phyloP scores from a whole-genome alignment of 768 basidiomycete species.

The Kwoniella pini region DNA sequence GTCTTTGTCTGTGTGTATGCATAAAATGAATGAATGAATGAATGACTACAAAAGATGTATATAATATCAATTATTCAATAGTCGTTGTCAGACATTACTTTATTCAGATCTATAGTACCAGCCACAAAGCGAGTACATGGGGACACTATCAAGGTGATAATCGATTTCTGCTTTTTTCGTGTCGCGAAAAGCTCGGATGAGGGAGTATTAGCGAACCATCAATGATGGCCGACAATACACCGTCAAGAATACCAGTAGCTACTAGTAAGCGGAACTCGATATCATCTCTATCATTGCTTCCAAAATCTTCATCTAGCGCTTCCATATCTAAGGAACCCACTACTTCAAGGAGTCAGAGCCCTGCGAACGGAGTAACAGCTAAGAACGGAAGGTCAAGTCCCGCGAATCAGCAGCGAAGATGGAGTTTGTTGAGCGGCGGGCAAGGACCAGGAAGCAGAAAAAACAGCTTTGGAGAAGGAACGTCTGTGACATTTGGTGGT shows the following conservation, averaged over 20 bases:
- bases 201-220: not conserved
- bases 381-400: constrained; percentile 16
- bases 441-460: constrained; percentile 15
- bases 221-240: constrained; percentile 10
- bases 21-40: not conserved
- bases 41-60: not conserved
- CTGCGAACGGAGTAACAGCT: not conserved
- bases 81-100: too few relatives aligned
- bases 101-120: too few relatives aligned
- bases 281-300: not conserved
- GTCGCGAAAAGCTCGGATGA: not conserved
- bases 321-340: not conserved
- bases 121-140: too few relatives aligned
- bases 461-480: constrained; percentile 13
- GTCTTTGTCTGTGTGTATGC: not conserved
- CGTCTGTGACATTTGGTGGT: constrained; percentile 7
- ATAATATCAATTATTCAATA: too few relatives aligned
- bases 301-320: not conserved
- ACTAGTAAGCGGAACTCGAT: constrained; percentile 22
- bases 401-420: constrained; percentile 7
- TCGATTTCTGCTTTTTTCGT: too few relatives aligned
- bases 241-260: constrained; percentile 19
- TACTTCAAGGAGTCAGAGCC: constrained; percentile 19
- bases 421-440: constrained; percentile 20
- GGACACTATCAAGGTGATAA: too few relatives aligned